Evolutionary conservation across 108 stramenopile genomes (phyloP).

Genomic region (Nannochloropsis gaditana): DNA sequence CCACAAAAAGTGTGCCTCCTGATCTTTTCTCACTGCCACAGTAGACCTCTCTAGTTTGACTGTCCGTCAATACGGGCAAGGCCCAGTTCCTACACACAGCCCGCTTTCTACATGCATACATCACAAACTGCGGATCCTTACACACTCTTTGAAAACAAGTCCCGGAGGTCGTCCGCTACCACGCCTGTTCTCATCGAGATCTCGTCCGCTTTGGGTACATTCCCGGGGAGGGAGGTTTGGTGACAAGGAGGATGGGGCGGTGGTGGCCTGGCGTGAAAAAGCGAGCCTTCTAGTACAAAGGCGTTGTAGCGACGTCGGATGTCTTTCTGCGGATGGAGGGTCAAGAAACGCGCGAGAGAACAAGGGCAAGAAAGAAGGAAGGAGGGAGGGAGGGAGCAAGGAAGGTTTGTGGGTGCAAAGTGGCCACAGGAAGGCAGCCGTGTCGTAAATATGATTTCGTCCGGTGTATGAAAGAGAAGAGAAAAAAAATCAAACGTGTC

Average conservation of each 20-base stretch:
- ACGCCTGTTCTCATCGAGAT: background rate
- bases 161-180: background rate
- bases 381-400: background rate
- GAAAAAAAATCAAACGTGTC: too few relatives aligned
- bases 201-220: background rate
- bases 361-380: background rate
- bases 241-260: background rate
- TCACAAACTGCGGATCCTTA: background rate
- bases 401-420: background rate
- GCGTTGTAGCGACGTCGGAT: background rate
- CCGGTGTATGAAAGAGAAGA: too few relatives aligned
- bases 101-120: too few relatives aligned
- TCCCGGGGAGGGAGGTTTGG: background rate
- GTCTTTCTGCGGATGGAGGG: background rate
- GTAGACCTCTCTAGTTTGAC: too few relatives aligned
- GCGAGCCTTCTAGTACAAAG: background rate
- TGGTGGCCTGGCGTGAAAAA: background rate
- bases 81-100: too few relatives aligned
- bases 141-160: background rate
- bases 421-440: too few relatives aligned
- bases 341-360: background rate
- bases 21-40: too few relatives aligned
- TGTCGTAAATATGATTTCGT: too few relatives aligned
- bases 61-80: too few relatives aligned
- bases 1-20: too few relatives aligned